A percentile compares a stretch with the other conserved stretches of the same genome.
phyloP scores from a whole-genome alignment of 75 land plant genomes.

The Picea glauca region DNA sequence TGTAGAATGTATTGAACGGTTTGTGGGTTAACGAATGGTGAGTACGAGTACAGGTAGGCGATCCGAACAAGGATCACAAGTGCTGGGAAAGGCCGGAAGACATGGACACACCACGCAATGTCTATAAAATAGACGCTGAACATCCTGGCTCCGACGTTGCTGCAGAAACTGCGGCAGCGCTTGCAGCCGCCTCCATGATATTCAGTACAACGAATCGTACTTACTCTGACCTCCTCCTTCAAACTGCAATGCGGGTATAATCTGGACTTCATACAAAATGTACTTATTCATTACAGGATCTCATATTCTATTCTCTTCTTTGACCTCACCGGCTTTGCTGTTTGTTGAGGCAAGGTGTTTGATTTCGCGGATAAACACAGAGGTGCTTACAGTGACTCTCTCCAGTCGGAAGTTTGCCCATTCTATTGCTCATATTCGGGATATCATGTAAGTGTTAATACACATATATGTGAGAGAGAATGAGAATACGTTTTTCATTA shows the following conservation, averaged over 20 bases:
- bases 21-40: too few species aligned
- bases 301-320: background rate
- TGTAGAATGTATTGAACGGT: background rate
- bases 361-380: constrained; percentile 65
- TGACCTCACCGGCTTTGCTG: background rate
- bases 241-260: constrained; percentile 22
- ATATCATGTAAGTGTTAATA: constrained; percentile 33
- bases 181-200: constrained; percentile 77
- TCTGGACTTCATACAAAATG: background rate
- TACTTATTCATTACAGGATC: background rate
- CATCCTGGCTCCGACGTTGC: constrained; percentile 83
- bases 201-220: constrained; percentile 34
- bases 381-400: constrained; percentile 77
- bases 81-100: constrained; percentile 93
- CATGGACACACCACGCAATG: constrained; percentile 64
- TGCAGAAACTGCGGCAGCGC: constrained; percentile 75
- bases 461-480: background rate
- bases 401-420: constrained; percentile 71
- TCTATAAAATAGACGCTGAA: constrained; percentile 38
- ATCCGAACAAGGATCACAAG: constrained; percentile 56
- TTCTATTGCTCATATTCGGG: constrained; percentile 95
- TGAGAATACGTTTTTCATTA: too few species aligned
- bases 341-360: constrained; percentile 28
- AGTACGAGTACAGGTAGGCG: constrained; percentile 44
- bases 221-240: constrained; percentile 34